Conservation (phyloP, 495 filamentous ascomycete species). For the Clohesyomyces aquaticus region DNA sequence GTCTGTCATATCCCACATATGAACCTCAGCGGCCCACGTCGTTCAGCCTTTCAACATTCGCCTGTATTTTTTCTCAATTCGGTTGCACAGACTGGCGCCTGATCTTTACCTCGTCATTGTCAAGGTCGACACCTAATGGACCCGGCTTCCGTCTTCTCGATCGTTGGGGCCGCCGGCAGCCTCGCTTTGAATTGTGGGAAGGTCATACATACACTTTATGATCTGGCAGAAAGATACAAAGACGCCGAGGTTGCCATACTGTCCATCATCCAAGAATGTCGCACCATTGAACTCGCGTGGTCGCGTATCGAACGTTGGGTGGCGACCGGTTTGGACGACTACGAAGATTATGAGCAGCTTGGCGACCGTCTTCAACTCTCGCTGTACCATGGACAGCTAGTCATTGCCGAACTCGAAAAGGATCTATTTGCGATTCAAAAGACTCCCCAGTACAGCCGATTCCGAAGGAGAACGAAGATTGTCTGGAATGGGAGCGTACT, state of each 20-base stretch:
- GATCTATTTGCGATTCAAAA: neutral
- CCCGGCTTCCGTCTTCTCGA: conserved; percentile 1
- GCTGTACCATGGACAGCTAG: conserved; percentile 15
- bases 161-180: conserved; percentile 10
- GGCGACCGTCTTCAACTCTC: conserved; percentile 12
- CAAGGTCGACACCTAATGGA: too few relatives aligned
- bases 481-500: conserved; percentile 47
- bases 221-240: conserved; percentile 21
- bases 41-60: too few relatives aligned
- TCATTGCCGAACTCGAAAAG: conserved; percentile 20
- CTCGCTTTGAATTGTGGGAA: conserved; percentile 9
- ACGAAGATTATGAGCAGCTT: neutral
- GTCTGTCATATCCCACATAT: too few relatives aligned
- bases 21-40: too few relatives aligned
- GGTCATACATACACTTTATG: neutral
- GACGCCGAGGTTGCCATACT: conserved; percentile 18
- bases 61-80: too few relatives aligned
- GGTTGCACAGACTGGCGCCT: too few relatives aligned
- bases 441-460: neutral
- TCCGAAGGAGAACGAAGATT: conserved; percentile 2
- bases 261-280: conserved; percentile 17
- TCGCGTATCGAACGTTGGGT: conserved; percentile 19
- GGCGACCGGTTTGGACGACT: neutral
- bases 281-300: conserved; percentile 24
- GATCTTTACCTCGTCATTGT: too few relatives aligned